phyloP scores from a whole-genome alignment of 805 yeast genomes.

The Metschnikowia arizonensis region DNA sequence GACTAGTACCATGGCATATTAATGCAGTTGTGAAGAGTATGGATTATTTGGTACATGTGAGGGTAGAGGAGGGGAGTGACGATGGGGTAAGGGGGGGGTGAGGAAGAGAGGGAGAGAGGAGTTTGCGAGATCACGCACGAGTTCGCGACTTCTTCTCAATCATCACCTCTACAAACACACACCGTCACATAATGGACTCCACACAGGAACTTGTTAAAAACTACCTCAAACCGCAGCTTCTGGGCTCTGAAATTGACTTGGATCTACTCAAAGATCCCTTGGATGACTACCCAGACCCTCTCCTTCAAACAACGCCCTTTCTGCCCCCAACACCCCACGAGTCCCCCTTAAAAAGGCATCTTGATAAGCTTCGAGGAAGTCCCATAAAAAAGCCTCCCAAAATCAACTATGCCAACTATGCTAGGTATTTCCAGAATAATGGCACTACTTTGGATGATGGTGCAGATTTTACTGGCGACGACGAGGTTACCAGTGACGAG shows the following conservation, averaged over 20 bases:
- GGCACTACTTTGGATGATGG: neutral
- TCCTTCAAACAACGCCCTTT: neutral
- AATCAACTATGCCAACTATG: neutral
- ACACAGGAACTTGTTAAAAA: constrained; percentile 15
- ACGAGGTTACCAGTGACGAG: constrained; percentile 1
- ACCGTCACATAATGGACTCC: constrained; percentile 9
- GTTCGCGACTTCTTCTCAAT: too few species aligned
- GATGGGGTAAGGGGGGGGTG: neutral
- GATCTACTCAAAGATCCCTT: constrained; percentile 7
- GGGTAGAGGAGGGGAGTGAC: constrained; percentile 35
- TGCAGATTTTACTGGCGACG: neutral
- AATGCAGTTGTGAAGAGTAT: constrained; percentile 61
- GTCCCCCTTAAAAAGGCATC: constrained; percentile 10
- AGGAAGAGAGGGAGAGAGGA: neutral
- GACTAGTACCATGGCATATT: constrained; percentile 70
- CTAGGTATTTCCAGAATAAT: neutral
- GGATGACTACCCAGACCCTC: constrained; percentile 5
- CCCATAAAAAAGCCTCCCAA: constrained; percentile 10
- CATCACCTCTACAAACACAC: too few species aligned
- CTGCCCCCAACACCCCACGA: constrained; percentile 12
- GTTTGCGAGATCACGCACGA: too few species aligned
- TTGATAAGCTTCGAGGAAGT: constrained; percentile 14
- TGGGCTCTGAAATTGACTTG: neutral
- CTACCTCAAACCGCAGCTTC: constrained; percentile 3
- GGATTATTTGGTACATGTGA: constrained; percentile 54